Evolutionary conservation across 805 yeast genomes (phyloP).

Genomic region (Tetrapisispora namnaoensis): DNA sequence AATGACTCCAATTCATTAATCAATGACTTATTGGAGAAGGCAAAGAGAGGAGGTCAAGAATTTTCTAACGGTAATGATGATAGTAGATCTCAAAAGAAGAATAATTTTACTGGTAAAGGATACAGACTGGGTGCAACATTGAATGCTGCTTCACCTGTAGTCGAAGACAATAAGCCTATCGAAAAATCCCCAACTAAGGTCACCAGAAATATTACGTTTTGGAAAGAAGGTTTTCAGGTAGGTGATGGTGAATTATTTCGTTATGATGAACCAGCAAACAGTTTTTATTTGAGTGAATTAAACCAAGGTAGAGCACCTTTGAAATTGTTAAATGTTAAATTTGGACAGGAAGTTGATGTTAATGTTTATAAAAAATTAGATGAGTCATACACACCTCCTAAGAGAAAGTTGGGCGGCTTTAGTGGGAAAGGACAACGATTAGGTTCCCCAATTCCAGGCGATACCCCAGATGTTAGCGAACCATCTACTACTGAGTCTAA

Average conservation of each 20-base stretch:
- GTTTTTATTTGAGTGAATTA: conserved; percentile 64
- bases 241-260: conserved; percentile 82
- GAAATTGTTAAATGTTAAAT: conserved; percentile 66
- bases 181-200: conserved; percentile 39
- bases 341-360: conserved; percentile 91
- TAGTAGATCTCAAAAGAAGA: conserved; percentile 27
- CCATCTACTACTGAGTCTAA: conserved; percentile 12
- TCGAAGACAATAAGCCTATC: conserved; percentile 28
- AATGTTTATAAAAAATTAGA: conserved; percentile 71
- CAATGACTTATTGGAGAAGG: conserved; percentile 53
- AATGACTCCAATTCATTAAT: conserved; percentile 38
- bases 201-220: conserved; percentile 75
- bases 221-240: conserved; percentile 94
- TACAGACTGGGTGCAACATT: conserved; percentile 33
- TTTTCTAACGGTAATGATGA: conserved; percentile 23
- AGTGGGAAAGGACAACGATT: conserved; percentile 73
- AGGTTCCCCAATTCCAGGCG: conserved; percentile 86
- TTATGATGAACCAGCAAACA: conserved; percentile 89
- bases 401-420: conserved; percentile 54
- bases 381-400: conserved; percentile 71
- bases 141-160: conserved; percentile 25
- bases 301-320: conserved; percentile 89
- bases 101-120: conserved; percentile 33
- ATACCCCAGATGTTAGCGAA: conserved; percentile 18
- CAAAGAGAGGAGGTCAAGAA: conserved; percentile 51